Evolutionary conservation across 1,284 basidiomycete genomes (phyloP).

Genomic region (Cutaneotrichosporon mucoides): DNA sequence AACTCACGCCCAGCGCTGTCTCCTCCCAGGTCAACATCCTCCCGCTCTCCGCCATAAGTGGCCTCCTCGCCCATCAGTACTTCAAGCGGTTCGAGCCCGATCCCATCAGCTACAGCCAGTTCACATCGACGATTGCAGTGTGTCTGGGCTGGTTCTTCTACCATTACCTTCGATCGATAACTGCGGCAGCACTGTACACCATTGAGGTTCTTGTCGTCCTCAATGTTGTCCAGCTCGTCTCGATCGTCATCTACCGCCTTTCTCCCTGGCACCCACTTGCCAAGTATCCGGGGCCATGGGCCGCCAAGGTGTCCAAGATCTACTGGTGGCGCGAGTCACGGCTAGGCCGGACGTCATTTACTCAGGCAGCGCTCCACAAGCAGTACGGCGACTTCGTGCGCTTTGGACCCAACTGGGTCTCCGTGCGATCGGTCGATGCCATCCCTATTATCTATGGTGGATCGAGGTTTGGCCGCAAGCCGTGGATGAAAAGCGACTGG

Average conservation of each 20-base stretch:
- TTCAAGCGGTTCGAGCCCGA: conserved; percentile 10
- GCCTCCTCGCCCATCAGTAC: conserved; percentile 4
- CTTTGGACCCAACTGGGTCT: conserved; percentile 79
- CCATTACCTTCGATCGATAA: not conserved
- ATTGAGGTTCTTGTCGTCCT: not conserved
- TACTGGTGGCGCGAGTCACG: conserved; percentile 9
- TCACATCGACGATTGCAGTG: not conserved
- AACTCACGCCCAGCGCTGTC: not conserved
- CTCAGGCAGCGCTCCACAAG: conserved; percentile 7
- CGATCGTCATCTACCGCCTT: conserved; percentile 8
- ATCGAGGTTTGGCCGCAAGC: conserved; percentile 2
- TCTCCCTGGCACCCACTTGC: conserved; percentile 15
- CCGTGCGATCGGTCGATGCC: conserved; percentile 72
- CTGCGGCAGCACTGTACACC: not conserved
- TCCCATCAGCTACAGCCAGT: not conserved
- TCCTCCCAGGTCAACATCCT: conserved; percentile 1
- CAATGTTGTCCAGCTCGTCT: not conserved
- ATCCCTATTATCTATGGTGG: conserved; percentile 66
- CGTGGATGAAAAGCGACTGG: conserved; percentile 12
- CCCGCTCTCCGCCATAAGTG: not conserved
- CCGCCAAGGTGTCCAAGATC: conserved; percentile 9
- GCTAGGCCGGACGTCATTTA: conserved; percentile 11
- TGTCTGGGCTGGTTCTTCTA: not conserved
- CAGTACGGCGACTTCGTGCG: conserved; percentile 58
- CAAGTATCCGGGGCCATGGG: conserved; percentile 3